Evolutionary conservation across 257 asterid genomes (phyloP), one percentile per base, ranked within the genome.

Genomic region (Nicotiana sylvestris): DNA sequence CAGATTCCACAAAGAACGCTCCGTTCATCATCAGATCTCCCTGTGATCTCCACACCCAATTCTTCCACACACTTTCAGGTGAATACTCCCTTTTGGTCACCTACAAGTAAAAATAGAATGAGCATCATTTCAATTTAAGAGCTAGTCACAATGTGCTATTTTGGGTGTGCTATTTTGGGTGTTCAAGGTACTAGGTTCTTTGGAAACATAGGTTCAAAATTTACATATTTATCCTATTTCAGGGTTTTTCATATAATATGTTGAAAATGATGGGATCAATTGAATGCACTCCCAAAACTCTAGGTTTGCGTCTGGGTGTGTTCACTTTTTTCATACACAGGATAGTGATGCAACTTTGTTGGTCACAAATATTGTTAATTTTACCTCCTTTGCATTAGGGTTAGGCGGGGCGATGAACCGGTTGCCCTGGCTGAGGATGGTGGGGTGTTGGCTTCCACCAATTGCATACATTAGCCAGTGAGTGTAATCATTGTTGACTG

Each of bases 41-140:
- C 57, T 93, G 91, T 4, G 98, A 95, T 90, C 66, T 90, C 98
- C 98, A 93, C 2, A 56, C 87, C 98, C 97, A 95, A 9, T 87
- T 87, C 88, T 91, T 88, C 98, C 98, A 92, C 77, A 6, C 91
- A 43, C 86, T 83, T 85, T 94, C 87, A 0, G 87, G 17, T 76
- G 92, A 79, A 58, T 90, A 87, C 7, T 91, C 97, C 84, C 98
- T 89, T 92, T 92, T 92, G 0, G 97, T 94, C 80, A 94, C 94
- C 96, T 93, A 43, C 77, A 85, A 51, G 12, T 6, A 15, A 76
- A 16, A 69, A 33, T 11, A 82, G 66, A 55, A 51, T 16, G 39
- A 27, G 74, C 46, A 18, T 21, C 11, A 30, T 30, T 11, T 1
- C 27, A 9, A 49, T 32, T 13, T 5, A 49, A 64, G 37, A 37